A percentile compares a stretch with the other conserved stretches of the same genome.
Conservation (phyloP, 2,329 filamentous ascomycete genomes). For the Aureobasidium pullulans region DNA sequence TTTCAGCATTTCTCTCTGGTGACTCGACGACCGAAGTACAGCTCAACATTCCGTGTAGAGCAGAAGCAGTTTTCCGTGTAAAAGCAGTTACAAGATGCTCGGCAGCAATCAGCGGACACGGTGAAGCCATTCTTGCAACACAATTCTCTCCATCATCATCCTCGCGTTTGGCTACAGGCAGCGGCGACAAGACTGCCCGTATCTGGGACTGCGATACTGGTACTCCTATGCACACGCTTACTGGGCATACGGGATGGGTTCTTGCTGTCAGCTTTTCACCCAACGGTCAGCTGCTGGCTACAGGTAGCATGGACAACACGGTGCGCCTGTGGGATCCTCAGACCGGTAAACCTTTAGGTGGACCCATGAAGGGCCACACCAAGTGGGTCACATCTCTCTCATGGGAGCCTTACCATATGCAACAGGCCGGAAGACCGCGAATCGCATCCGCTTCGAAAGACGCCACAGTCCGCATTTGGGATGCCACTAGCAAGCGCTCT, state of each 20-base stretch:
- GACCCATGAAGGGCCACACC: conserved; percentile 71
- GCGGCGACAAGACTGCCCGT: conserved; percentile 81
- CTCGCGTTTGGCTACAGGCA: conserved; percentile 74
- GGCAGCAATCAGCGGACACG: conserved; percentile 81
- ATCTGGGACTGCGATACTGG: conserved; percentile 95
- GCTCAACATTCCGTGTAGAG: conserved; percentile 58
- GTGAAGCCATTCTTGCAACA: conserved; percentile 78
- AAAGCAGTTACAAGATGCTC: conserved; percentile 87
- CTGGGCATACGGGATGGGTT: conserved; percentile 86
- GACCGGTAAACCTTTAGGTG: conserved; percentile 66
- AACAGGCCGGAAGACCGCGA: conserved; percentile 63
- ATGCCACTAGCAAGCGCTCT: conserved; percentile 67
- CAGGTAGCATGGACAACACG: conserved; percentile 86
- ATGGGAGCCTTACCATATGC: conserved; percentile 91
- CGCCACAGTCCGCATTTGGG: conserved; percentile 79
- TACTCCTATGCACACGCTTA: conserved; percentile 76
- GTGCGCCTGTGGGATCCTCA: conserved; percentile 84
- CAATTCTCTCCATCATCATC: conserved; percentile 78
- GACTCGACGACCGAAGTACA: conserved; percentile 50
- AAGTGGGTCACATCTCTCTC: conserved; percentile 83
- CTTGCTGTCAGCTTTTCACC: conserved; percentile 81
- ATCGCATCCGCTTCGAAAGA: conserved; percentile 88
- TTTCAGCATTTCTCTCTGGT: conserved; percentile 40
- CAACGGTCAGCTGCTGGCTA: conserved; percentile 73
- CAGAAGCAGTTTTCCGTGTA: conserved; percentile 89